These are phyloP conservation scores for Hymenoscyphus linearis DNA, from an alignment of 2,329 filamentous ascomycete species.

Conservation along the genomic window DNA sequence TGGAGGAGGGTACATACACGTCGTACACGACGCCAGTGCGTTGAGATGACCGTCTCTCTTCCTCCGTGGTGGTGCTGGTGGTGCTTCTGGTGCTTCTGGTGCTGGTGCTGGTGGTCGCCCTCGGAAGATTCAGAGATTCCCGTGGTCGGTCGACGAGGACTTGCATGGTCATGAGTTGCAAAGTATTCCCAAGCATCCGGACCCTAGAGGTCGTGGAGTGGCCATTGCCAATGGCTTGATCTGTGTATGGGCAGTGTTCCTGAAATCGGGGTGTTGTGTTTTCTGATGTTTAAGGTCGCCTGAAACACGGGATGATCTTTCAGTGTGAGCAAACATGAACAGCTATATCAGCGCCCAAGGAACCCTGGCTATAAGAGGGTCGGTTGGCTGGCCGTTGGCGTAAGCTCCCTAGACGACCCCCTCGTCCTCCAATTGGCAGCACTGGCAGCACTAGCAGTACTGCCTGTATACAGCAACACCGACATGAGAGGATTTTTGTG, in stretches of 20 bases:
- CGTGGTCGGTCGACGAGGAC: slow-evolving; percentile 6
- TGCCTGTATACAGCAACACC: slow-evolving; percentile 2
- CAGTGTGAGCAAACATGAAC: slow-evolving; percentile 5
- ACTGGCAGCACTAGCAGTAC: no score
- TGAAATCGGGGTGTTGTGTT: slow-evolving; percentile 9
- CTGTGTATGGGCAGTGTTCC: not conserved
- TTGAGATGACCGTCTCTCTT: not conserved
- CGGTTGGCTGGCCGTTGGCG: slow-evolving; percentile 8
- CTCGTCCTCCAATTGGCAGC: not conserved
- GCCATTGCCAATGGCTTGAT: not conserved
- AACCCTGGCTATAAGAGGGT: slow-evolving; percentile 14
- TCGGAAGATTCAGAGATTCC: not conserved
- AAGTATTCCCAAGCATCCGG: not conserved
- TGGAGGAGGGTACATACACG: not conserved
- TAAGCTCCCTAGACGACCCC: slow-evolving; percentile 8
- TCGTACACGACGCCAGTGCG: not conserved
- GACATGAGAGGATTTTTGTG: slow-evolving; percentile 1
- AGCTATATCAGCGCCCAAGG: slow-evolving; percentile 13
- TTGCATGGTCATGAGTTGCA: slow-evolving; percentile 8
- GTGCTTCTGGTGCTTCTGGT: not conserved
- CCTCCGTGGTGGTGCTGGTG: not conserved
- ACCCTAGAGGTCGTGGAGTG: not conserved
- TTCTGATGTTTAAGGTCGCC: not conserved
- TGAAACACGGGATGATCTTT: slow-evolving; percentile 10
- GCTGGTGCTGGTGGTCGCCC: not conserved